These are phyloP conservation scores for Tylopilus rubrobrunneus DNA, from an alignment of 768 basidiomycete species.

Conservation along the genomic window DNA sequence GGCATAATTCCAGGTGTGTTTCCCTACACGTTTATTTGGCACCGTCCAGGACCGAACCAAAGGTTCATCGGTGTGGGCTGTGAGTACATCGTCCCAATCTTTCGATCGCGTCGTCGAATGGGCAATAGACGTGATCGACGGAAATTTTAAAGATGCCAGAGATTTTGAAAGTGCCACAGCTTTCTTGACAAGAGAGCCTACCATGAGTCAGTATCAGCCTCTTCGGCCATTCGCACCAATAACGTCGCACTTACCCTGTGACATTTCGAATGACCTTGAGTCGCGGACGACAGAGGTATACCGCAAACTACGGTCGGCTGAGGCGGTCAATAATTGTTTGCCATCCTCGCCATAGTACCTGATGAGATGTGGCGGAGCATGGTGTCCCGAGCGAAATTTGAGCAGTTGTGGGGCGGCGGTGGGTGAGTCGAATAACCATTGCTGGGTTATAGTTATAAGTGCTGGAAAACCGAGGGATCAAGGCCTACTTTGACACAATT, in stretches of 20 bases:
- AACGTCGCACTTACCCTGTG: slow-evolving; percentile 60
- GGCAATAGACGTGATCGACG: slow-evolving; percentile 72
- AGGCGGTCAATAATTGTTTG: slow-evolving; percentile 87
- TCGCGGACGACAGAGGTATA: slow-evolving; percentile 93
- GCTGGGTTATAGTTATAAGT: slow-evolving; percentile 44
- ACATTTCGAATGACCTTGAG: slow-evolving; percentile 90
- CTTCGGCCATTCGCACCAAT: background rate
- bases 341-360: slow-evolving; percentile 97
- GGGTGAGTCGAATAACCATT: slow-evolving; percentile 97
- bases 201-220: slow-evolving; percentile 2
- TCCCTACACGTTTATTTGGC: slow-evolving; percentile 75
- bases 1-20: slow-evolving; percentile 61
- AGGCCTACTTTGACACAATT: slow-evolving; percentile 85
- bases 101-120: slow-evolving; percentile 79
- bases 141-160: slow-evolving; percentile 78
- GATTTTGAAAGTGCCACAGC: slow-evolving; percentile 76
- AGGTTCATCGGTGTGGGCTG: slow-evolving; percentile 81
- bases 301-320: slow-evolving; percentile 82
- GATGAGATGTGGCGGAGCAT: slow-evolving; percentile 85
- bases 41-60: slow-evolving; percentile 88
- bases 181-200: slow-evolving; percentile 82
- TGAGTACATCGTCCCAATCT: slow-evolving; percentile 97
- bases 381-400: slow-evolving; percentile 92
- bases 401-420: slow-evolving; percentile 80
- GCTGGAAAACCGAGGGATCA: background rate